Percentiles rank a stretch among this genome's conserved stretches.
Conservation (phyloP, 148 eudicot species). For the Talinum fruticosum region DNA sequence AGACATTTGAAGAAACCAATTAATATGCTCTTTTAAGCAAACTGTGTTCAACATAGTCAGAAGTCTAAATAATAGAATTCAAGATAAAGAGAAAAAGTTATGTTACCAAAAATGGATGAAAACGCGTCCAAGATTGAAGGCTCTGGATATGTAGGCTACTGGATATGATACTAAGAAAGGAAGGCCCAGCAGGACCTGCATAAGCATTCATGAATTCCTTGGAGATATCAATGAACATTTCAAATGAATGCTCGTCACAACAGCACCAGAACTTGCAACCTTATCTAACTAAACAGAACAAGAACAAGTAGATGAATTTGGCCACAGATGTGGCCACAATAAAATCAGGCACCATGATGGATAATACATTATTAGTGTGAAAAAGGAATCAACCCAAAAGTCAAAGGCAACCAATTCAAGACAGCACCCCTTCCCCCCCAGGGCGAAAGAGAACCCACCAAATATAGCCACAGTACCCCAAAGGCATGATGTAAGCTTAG, state of each 20-base stretch:
- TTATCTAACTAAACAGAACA: conserved; percentile 39
- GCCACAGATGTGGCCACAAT: too few species aligned
- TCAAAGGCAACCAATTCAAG: background rate
- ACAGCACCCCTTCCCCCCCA: background rate
- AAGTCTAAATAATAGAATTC: background rate
- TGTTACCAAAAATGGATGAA: conserved; percentile 95
- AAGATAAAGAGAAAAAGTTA: conserved; percentile 15
- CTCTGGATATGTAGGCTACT: conserved; percentile 69
- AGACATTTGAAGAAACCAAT: background rate
- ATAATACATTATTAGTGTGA: background rate
- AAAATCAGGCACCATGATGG: background rate
- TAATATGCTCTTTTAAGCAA: background rate
- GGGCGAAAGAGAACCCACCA: background rate
- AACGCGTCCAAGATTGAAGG: conserved; percentile 96
- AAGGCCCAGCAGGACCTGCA: conserved; percentile 84
- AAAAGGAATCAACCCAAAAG: background rate
- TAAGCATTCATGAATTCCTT: conserved; percentile 37
- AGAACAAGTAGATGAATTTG: conserved; percentile 4
- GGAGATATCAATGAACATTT: conserved; percentile 31
- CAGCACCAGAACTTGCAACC: conserved; percentile 33
- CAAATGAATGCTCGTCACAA: conserved; percentile 31
- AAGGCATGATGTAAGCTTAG: too few species aligned
- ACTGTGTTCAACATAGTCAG: background rate
- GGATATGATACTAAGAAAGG: conserved; percentile 79
- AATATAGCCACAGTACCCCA: background rate